Percentiles rank a stretch among this genome's conserved stretches.
phyloP scores from a whole-genome alignment of 345 rosid species.

The Linum usitatissimum region DNA sequence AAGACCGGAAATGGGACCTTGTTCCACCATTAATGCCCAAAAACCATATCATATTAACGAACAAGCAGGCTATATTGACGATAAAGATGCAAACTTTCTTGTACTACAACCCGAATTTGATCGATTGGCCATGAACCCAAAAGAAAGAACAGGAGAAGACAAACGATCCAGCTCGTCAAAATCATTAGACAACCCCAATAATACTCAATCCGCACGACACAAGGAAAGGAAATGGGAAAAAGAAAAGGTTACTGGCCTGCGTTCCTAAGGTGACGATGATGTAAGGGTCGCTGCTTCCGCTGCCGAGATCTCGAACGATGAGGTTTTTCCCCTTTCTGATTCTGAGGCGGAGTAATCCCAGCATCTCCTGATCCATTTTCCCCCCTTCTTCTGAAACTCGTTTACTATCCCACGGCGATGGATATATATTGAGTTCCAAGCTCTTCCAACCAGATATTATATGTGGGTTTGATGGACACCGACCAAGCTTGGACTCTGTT shows the following conservation, averaged over 20 bases:
- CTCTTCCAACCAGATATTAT: too few species aligned
- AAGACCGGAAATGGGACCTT: too few species aligned
- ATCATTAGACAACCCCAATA: neutral
- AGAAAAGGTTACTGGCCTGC: conserved; percentile 2
- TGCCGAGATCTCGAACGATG: neutral
- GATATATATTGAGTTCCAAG: too few species aligned
- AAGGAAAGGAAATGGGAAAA: neutral
- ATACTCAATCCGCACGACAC: neutral
- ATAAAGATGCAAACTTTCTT: too few species aligned
- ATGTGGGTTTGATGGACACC: too few species aligned
- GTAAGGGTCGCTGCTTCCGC: neutral
- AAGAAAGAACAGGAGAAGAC: too few species aligned
- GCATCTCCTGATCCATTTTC: neutral
- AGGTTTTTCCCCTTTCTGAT: neutral
- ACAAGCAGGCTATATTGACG: too few species aligned
- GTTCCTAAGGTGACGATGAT: neutral
- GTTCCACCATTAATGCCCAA: too few species aligned
- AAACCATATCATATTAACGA: too few species aligned
- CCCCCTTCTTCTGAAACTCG: neutral
- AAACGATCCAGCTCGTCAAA: too few species aligned
- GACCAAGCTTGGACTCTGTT: too few species aligned
- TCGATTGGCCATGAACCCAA: neutral
- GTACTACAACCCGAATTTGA: neutral
- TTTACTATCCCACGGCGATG: too few species aligned
- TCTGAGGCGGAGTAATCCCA: neutral